A percentile compares a stretch with the other conserved stretches of the same genome.
These are phyloP conservation scores for Saussurea involucrata DNA, from an alignment of 129 eudicot genomes.

Conservation along the genomic window DNA sequence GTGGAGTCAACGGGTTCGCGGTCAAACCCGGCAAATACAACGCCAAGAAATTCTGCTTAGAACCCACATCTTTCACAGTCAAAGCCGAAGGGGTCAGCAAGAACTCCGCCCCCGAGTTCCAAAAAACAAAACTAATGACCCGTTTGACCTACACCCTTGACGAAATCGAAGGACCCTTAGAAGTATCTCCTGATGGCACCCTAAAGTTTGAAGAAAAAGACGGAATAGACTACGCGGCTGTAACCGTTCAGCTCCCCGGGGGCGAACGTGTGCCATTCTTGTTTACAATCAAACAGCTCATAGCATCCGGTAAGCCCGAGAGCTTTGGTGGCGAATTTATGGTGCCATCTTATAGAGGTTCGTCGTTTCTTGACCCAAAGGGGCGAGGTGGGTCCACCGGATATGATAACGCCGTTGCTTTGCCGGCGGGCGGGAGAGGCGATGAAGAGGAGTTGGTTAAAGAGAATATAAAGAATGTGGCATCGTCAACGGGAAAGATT, in stretches of 20 bases:
- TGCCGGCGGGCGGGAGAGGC: conserved; percentile 99
- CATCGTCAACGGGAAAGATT: conserved; percentile 67
- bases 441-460: conserved; percentile 88
- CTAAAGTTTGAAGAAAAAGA: conserved; percentile 88
- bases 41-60: conserved; percentile 85
- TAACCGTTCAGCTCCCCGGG: conserved; percentile 92
- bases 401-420: conserved; percentile 86
- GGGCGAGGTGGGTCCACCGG: conserved; percentile 98
- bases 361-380: conserved; percentile 96
- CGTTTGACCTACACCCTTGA: conserved; percentile 93
- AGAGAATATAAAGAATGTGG: conserved; percentile 72
- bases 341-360: conserved; percentile 92
- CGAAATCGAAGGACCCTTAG: conserved; percentile 90
- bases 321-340: conserved; percentile 71
- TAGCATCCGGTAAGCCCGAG: conserved; percentile 83
- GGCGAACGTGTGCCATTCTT: conserved; percentile 96
- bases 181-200: conserved; percentile 69
- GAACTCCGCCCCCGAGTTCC: conserved; percentile 82
- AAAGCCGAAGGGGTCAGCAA: conserved; percentile 83
- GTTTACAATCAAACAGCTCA: conserved; percentile 75
- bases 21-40: conserved; percentile 83
- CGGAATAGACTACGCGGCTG: conserved; percentile 94
- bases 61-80: conserved; percentile 89
- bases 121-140: conserved; percentile 93
- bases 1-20: conserved; percentile 58